phyloP scores from a whole-genome alignment of 148 eudicot genomes.

The Chenopodium berlandieri region DNA sequence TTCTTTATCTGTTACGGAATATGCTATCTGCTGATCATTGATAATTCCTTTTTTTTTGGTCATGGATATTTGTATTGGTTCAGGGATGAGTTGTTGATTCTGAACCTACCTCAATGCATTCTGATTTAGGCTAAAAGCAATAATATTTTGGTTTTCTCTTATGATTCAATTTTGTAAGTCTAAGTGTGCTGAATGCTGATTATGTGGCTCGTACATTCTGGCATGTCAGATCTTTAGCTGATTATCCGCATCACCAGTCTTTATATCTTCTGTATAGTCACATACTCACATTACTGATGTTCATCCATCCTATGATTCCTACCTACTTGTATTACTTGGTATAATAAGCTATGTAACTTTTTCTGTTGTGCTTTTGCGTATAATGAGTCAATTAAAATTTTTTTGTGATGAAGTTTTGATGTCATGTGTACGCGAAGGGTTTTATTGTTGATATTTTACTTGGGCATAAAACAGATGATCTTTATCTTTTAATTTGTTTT shows the following conservation, averaged over 20 bases:
- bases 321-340: neutral
- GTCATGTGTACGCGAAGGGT: neutral
- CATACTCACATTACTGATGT: neutral
- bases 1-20: too few species aligned
- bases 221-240: neutral
- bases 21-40: neutral
- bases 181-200: neutral
- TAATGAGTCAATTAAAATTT: neutral
- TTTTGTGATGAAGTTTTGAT: neutral
- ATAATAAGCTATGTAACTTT: neutral
- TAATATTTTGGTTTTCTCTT: neutral
- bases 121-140: neutral
- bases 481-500: constrained; percentile 1
- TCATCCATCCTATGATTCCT: neutral
- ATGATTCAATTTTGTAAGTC: neutral
- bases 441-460: neutral
- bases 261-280: neutral
- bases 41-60: neutral
- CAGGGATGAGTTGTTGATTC: neutral
- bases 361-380: neutral
- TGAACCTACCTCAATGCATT: neutral
- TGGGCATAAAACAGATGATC: neutral
- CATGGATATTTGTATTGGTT: neutral
- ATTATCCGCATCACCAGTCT: neutral
- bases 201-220: neutral